phyloP scores from a whole-genome alignment of 2,329 filamentous ascomycete species.

The Phialophora macrospora region DNA sequence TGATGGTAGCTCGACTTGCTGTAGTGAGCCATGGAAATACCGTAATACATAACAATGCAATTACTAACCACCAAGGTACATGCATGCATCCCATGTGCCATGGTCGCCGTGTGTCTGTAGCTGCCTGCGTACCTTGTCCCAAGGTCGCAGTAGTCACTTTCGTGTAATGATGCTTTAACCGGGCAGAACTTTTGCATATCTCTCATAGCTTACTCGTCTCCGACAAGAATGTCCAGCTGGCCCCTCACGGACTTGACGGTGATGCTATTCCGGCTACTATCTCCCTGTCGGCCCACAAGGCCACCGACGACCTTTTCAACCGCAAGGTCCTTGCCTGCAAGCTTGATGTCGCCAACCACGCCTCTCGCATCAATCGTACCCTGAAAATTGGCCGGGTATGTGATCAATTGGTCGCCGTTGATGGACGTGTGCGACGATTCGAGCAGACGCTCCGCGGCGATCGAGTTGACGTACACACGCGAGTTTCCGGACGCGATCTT shows the following conservation, averaged over 20 bases:
- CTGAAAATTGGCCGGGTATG: slow-evolving; percentile 32
- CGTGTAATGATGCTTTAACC: not conserved
- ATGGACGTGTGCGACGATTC: slow-evolving; percentile 22
- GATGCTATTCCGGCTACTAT: slow-evolving; percentile 24
- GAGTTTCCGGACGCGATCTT: slow-evolving; percentile 26
- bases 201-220: slow-evolving; percentile 17
- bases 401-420: slow-evolving; percentile 30
- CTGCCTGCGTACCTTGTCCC: not conserved
- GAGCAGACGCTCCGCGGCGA: slow-evolving; percentile 26
- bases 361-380: slow-evolving; percentile 31
- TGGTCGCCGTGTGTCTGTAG: not conserved
- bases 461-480: slow-evolving; percentile 29
- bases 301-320: slow-evolving; percentile 32
- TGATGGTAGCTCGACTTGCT: not conserved
- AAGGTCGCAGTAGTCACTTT: not conserved
- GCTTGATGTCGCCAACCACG: slow-evolving; percentile 27
- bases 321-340: slow-evolving; percentile 29
- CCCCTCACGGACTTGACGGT: slow-evolving; percentile 30
- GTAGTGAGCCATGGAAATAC: not conserved
- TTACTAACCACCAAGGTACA: not conserved
- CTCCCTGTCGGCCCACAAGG: slow-evolving; percentile 25
- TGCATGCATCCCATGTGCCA: not conserved
- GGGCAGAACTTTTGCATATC: not conserved
- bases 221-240: slow-evolving; percentile 30
- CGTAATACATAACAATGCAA: not conserved